Conservation (phyloP, 2,329 filamentous ascomycete species). For the Tolypocladium endophyticum region DNA sequence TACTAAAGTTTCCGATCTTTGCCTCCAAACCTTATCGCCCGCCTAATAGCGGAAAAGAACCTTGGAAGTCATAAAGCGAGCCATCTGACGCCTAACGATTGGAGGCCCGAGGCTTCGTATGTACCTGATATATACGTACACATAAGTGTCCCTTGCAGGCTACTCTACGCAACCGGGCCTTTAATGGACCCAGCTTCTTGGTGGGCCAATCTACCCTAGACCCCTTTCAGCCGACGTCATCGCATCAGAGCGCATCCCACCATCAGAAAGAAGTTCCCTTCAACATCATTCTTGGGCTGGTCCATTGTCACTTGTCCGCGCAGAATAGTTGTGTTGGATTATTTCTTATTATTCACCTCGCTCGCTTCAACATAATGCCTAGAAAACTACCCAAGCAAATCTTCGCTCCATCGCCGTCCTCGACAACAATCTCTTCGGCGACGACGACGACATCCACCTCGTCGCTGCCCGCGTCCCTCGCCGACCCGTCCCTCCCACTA, state of each 20-base stretch:
- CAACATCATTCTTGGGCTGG: neutral
- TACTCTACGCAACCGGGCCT: too few relatives aligned
- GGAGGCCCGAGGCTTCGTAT: neutral
- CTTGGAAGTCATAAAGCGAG: too few relatives aligned
- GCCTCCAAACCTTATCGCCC: too few relatives aligned
- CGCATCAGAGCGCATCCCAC: neutral
- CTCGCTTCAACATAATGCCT: constrained; percentile 12
- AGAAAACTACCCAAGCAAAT: constrained; percentile 19
- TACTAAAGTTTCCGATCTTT: too few relatives aligned
- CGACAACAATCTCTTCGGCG: neutral
- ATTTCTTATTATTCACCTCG: neutral
- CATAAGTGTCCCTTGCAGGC: neutral
- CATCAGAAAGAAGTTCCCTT: neutral
- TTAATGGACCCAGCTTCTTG: neutral
- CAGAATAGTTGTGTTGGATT: neutral
- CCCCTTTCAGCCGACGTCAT: neutral
- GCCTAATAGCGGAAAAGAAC: too few relatives aligned
- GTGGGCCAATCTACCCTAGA: neutral
- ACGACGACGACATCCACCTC: constrained; percentile 1
- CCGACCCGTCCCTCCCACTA: constrained; percentile 51
- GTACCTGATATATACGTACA: neutral
- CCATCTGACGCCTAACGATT: too few relatives aligned
- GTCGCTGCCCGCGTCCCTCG: constrained; percentile 29
- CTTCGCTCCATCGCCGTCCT: constrained; percentile 4
- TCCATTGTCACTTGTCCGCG: neutral